These are phyloP conservation scores for Mycena venus DNA, from an alignment of 768 basidiomycete genomes.

Conservation along the genomic window DNA sequence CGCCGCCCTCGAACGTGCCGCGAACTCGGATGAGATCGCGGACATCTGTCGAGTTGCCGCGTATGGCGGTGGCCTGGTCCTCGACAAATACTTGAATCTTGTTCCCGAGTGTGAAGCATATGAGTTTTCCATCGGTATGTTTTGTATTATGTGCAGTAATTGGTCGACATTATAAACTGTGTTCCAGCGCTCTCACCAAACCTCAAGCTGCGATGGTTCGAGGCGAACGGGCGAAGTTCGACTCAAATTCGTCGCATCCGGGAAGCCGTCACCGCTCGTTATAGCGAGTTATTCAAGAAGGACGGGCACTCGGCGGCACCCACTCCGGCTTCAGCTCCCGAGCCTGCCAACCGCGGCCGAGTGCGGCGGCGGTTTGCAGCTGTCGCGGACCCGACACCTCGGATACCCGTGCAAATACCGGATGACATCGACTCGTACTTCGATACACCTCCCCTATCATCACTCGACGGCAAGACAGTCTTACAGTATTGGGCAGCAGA, in stretches of 20 bases:
- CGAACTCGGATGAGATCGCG: background rate
- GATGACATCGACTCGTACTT: conserved; percentile 14
- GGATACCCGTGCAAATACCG: background rate
- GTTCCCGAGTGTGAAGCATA: conserved; percentile 8
- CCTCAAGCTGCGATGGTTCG: conserved; percentile 6
- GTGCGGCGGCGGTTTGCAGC: background rate
- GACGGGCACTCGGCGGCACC: background rate
- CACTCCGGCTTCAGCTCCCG: background rate
- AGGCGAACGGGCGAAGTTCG: background rate
- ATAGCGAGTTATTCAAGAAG: conserved; percentile 1
- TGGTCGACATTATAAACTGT: background rate
- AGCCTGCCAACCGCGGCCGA: background rate
- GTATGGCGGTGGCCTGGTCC: conserved; percentile 1
- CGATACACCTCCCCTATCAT: background rate
- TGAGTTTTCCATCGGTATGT: conserved; percentile 8
- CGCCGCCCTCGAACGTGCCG: background rate
- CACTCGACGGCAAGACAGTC: conserved; percentile 4
- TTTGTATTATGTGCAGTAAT: background rate
- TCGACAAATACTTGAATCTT: background rate
- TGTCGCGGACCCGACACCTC: background rate
- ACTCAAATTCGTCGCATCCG: conserved; percentile 9
- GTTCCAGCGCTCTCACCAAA: background rate
- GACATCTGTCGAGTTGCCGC: conserved; percentile 20
- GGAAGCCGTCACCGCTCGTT: background rate
- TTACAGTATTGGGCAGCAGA: conserved; percentile 20